Conservation (phyloP, 2,329 filamentous ascomycete genomes). For the Alternaria alternata region DNA sequence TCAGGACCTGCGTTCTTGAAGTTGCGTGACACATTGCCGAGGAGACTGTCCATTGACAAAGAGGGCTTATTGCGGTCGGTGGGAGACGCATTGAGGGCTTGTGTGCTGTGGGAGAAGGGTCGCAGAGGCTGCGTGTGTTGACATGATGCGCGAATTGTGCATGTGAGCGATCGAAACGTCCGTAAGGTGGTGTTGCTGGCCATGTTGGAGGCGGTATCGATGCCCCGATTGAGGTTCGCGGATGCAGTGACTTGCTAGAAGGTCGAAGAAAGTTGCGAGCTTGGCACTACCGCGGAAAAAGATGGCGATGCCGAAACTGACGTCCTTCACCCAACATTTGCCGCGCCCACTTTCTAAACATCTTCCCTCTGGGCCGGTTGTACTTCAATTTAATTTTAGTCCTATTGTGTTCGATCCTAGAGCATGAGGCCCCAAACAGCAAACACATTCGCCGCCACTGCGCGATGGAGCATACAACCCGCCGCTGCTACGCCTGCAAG, state of each 20-base stretch:
- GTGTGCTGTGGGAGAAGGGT: slow-evolving; percentile 46
- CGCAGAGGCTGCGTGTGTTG: slow-evolving; percentile 41
- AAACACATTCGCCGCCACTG: slow-evolving; percentile 52
- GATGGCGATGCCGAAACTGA: slow-evolving; percentile 30
- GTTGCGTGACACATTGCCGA: slow-evolving; percentile 26
- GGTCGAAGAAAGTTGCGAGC: slow-evolving; percentile 33
- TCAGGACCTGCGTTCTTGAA: slow-evolving; percentile 25
- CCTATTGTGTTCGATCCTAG: slow-evolving; percentile 15
- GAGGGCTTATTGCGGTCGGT: slow-evolving; percentile 18
- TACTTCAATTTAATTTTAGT: slow-evolving; percentile 12
- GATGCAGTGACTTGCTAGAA: slow-evolving; percentile 18
- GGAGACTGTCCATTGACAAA: slow-evolving; percentile 20
- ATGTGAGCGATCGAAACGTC: slow-evolving; percentile 41
- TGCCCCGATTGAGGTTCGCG: slow-evolving; percentile 25
- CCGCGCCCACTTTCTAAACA: slow-evolving; percentile 26
- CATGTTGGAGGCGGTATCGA: slow-evolving; percentile 29
- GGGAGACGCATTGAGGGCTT: slow-evolving; percentile 19
- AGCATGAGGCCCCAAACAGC: slow-evolving; percentile 57
- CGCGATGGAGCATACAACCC: slow-evolving; percentile 51
- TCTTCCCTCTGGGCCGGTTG: slow-evolving; percentile 20
- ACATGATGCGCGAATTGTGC: slow-evolving; percentile 51
- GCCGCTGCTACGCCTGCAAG: slow-evolving; percentile 49
- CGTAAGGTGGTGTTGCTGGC: slow-evolving; percentile 35
- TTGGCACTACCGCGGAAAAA: slow-evolving; percentile 32
- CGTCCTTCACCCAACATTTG: slow-evolving; percentile 33